A percentile compares a stretch with the other conserved stretches of the same genome.
Conservation (phyloP, 2,329 filamentous ascomycete genomes). For the Fusarium oxysporum region DNA sequence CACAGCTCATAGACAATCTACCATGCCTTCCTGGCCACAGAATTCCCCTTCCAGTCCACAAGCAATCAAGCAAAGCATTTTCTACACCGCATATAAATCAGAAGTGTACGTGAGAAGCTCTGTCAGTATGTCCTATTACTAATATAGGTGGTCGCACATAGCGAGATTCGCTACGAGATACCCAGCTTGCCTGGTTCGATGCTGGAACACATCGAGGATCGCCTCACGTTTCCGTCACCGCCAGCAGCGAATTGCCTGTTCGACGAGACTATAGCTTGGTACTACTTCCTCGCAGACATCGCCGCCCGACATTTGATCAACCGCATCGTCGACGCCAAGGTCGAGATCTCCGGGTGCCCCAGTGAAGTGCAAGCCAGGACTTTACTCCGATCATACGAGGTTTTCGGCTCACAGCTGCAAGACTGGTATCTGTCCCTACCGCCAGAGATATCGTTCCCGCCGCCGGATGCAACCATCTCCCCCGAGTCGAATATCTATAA, state of each 20-base stretch:
- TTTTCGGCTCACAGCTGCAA: neutral
- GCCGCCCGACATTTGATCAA: neutral
- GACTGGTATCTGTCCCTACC: neutral
- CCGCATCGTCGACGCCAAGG: neutral
- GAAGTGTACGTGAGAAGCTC: neutral
- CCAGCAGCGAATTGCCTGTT: neutral
- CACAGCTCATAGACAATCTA: neutral
- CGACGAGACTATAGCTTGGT: neutral
- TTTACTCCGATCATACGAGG: neutral
- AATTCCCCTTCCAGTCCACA: neutral
- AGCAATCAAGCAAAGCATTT: neutral
- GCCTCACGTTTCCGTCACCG: neutral
- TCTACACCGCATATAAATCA: neutral
- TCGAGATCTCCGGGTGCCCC: neutral
- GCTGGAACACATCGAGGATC: neutral
- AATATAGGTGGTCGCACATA: neutral
- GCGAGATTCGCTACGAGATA: neutral
- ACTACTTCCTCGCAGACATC: neutral
- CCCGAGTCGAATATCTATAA: neutral
- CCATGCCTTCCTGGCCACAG: neutral
- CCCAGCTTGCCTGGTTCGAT: neutral
- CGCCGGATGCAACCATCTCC: neutral
- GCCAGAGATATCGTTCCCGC: neutral
- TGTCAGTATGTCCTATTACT: accelerated
- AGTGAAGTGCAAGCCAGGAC: neutral